These are phyloP conservation scores for Saturnispora besseyi DNA, from an alignment of 805 yeast species.

Conservation along the genomic window DNA sequence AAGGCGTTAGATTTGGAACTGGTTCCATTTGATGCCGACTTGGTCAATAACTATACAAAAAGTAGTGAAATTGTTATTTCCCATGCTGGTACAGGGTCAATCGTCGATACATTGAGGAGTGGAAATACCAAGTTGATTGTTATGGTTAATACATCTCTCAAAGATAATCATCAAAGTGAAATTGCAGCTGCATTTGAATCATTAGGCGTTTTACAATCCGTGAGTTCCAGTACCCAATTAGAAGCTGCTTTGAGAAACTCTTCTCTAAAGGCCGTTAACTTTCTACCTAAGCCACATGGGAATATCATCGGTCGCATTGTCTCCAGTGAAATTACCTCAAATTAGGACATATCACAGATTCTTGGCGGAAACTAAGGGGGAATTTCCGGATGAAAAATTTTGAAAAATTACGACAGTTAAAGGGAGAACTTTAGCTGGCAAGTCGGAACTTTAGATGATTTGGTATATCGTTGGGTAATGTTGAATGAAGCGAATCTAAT, in stretches of 20 bases:
- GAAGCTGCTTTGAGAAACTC: neutral
- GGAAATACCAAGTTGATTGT: constrained; percentile 42
- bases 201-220: constrained; percentile 22
- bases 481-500: too few relatives aligned
- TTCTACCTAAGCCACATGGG: neutral
- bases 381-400: neutral
- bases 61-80: constrained; percentile 58
- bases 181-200: constrained; percentile 51
- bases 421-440: too few relatives aligned
- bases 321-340: neutral
- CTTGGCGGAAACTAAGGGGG: neutral
- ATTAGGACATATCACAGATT: neutral
- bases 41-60: constrained; percentile 33
- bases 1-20: constrained; percentile 25
- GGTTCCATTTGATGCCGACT: constrained; percentile 36
- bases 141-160: constrained; percentile 60
- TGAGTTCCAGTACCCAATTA: neutral
- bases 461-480: too few relatives aligned
- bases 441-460: too few relatives aligned
- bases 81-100: constrained; percentile 91
- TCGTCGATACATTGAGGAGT: constrained; percentile 61
- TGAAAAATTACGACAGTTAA: neutral
- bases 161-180: constrained; percentile 82
- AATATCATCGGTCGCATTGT: neutral
- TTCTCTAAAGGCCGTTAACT: neutral